Percentiles rank a stretch among this genome's conserved stretches.
Evolutionary conservation across 2,329 filamentous ascomycete species (phyloP).

Genomic region (Alternaria triticina): DNA sequence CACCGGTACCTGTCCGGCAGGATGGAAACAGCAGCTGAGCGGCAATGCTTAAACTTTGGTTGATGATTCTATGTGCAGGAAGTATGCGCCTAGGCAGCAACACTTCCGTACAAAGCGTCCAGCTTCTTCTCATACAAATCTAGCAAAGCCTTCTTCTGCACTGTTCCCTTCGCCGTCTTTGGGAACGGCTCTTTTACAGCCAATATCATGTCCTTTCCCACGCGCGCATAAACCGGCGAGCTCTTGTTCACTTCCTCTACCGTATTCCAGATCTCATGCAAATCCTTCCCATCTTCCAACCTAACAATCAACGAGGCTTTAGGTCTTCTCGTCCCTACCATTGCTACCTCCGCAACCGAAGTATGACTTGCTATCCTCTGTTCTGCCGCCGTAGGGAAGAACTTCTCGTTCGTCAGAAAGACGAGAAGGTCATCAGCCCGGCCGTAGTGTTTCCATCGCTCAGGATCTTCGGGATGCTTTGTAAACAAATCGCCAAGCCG

Average conservation of each 20-base stretch:
- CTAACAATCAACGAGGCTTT: constrained; percentile 38
- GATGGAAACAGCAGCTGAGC: constrained; percentile 33
- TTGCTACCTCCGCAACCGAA: constrained; percentile 36
- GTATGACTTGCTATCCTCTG: constrained; percentile 29
- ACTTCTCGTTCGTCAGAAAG: constrained; percentile 27
- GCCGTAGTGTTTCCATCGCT: constrained; percentile 24
- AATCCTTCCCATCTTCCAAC: constrained; percentile 25
- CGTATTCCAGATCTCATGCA: constrained; percentile 55
- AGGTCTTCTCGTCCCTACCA: constrained; percentile 40
- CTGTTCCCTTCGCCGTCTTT: constrained; percentile 55
- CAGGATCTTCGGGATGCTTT: constrained; percentile 11
- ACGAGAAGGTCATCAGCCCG: constrained; percentile 29
- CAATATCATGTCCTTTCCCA: constrained; percentile 53
- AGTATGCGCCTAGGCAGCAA: neutral
- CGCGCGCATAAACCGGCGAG: constrained; percentile 51
- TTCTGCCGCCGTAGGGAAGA: constrained; percentile 29
- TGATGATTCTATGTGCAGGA: neutral
- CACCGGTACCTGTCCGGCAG: constrained; percentile 32
- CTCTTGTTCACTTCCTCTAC: constrained; percentile 54
- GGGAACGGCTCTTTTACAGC: constrained; percentile 55
- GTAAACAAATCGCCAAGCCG: constrained; percentile 24
- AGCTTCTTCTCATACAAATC: constrained; percentile 43
- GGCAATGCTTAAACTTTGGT: constrained; percentile 22
- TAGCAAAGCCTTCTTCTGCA: constrained; percentile 52
- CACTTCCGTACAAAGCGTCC: constrained; percentile 7